These are phyloP conservation scores for Nematocida displodere DNA, from an alignment of 371 early-diverging fungal species.

Conservation along the genomic window DNA sequence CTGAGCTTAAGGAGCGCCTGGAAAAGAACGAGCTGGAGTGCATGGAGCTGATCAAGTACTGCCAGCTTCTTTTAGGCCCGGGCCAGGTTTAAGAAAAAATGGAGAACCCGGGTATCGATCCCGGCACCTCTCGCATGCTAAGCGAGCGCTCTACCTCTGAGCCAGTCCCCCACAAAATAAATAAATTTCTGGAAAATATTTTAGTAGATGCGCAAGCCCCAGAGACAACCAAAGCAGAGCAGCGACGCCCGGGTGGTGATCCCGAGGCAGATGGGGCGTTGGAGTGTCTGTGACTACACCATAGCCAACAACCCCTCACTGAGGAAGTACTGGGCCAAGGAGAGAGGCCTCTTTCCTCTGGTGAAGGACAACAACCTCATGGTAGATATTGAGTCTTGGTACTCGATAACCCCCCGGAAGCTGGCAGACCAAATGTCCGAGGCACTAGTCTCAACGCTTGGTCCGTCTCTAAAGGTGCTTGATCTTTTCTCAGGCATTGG, in stretches of 20 bases:
- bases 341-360: background rate
- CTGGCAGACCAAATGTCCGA: slow-evolving; percentile 23
- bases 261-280: slow-evolving; percentile 15
- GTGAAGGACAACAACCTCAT: slow-evolving; percentile 14
- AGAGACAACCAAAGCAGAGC: background rate
- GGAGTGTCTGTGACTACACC: slow-evolving; percentile 24
- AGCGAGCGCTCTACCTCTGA: slow-evolving; percentile 67
- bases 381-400: slow-evolving; percentile 44
- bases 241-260: background rate
- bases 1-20: slow-evolving; percentile 3
- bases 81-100: slow-evolving; percentile 39
- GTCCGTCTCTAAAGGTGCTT: background rate
- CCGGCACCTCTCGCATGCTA: slow-evolving; percentile 66
- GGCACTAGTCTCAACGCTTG: background rate
- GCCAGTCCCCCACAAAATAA: slow-evolving; percentile 59
- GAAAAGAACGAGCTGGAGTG: slow-evolving; percentile 51
- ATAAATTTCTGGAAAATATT: background rate
- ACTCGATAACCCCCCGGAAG: slow-evolving; percentile 34
- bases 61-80: slow-evolving; percentile 30
- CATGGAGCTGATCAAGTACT: slow-evolving; percentile 47
- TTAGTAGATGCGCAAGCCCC: background rate
- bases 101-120: slow-evolving; percentile 67
- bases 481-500: slow-evolving; percentile 47
- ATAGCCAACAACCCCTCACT: background rate
- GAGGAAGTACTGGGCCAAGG: background rate